Conservation (phyloP, 176 grass and related monocot genomes). For the Bolboschoenus planiculmis region DNA sequence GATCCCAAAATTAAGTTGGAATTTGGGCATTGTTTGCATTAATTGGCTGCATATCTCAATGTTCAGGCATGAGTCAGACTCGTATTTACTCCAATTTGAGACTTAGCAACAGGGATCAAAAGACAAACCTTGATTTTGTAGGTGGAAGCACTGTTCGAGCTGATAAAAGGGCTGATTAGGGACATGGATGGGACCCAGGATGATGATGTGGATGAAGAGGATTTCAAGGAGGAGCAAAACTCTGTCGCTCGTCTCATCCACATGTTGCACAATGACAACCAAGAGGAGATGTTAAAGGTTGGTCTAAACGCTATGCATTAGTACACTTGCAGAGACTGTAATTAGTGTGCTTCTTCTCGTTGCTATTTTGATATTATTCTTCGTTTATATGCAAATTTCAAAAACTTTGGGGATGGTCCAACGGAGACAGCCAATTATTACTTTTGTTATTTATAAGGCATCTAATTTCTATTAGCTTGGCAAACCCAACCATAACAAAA, state of each 20-base stretch:
- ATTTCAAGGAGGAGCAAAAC: constrained; percentile 98
- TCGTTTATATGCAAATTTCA: neutral
- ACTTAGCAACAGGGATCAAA: neutral
- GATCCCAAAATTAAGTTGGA: neutral
- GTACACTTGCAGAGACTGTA: neutral
- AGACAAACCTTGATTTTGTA: constrained; percentile 29
- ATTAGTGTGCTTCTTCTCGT: neutral
- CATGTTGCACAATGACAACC: constrained; percentile 94
- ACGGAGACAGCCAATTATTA: neutral
- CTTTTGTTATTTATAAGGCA: neutral
- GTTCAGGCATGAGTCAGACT: neutral
- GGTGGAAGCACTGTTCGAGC: constrained; percentile 87
- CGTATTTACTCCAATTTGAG: neutral
- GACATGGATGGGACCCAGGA: constrained; percentile 78
- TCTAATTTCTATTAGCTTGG: neutral
- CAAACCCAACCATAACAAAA: neutral
- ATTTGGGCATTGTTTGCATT: neutral
- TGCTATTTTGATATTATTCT: neutral
- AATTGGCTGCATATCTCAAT: neutral
- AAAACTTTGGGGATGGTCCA: neutral
- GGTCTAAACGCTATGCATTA: neutral
- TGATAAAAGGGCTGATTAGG: constrained; percentile 94
- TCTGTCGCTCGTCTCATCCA: constrained; percentile 95
- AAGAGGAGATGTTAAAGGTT: constrained; percentile 99
- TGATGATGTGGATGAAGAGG: constrained; percentile 97